Evolutionary conservation across 805 yeast species (phyloP), one percentile per base, ranked within the genome.

Genomic region (Lipomyces anomalus): DNA sequence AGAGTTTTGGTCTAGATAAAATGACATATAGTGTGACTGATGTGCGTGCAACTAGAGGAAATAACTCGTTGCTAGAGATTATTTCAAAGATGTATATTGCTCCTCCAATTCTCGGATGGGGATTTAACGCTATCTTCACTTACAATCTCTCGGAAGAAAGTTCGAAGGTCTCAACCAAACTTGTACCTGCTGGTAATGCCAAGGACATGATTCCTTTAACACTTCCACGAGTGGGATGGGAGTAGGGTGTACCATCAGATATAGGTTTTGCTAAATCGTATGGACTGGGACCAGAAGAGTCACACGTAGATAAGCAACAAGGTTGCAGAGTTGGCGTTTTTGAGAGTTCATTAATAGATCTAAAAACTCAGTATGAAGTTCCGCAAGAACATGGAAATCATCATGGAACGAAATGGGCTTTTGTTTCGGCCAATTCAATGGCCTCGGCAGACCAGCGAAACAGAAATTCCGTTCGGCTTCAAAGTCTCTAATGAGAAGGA

Each of bases 341-440:
- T 43, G 35, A 38, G 7, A 29, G 43, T n/a, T 26, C 48, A 3
- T 53, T 47, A 16, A 46, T 35, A 3, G 53, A 55, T 0, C 48
- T 64, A 18, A 60, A 57, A 41, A 56, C 51, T 34, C 37, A 39
- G 22, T 66, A 66, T 47, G 68, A 66, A 13, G 63, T 56, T 33
- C 69, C 70, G 1, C 70, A 67, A 49, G 69, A 66, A 35, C 61
- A 60, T 42, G 69, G 69, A 22, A 67, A 66, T 47, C 64, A 63
- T 28, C 51, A 56, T 20, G 67, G 59, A 35, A 61, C 66, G 7
- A 53, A 61, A 13, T 65, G 67, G 68, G 47, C 60, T 3, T 24
- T 44, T 38, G 26, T 49, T 3, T 35, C 45, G 6, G 4, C 11
- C 30, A 26, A 2, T 28, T 45, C 37, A 33, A 42, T 3, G 50